Evolutionary conservation across 805 yeast species (phyloP), one percentile per base, ranked within the genome.

Genomic region (Ogataea degrootiae): DNA sequence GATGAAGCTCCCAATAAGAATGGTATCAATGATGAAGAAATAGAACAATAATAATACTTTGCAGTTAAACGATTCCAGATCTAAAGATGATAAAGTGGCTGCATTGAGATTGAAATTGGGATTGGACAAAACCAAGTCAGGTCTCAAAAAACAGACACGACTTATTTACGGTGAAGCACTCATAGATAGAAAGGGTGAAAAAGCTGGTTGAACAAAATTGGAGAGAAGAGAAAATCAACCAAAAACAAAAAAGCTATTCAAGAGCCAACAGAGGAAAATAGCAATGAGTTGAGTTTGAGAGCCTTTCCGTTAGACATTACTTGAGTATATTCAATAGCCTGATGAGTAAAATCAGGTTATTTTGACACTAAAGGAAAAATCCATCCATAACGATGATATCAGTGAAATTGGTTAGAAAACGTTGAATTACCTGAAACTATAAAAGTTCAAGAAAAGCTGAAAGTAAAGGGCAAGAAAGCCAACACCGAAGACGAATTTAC

Each of bases 331-430:
- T 82, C 11, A 53, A 57, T 2, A 57, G 60, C 14, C 53, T 74
- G 1, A 23, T 50, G 4, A 53, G 65, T n/a, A 66, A 68, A 3
- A 68, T n/a, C 69, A 72, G 6, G 77, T 71, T 0, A 68, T 84
- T 3, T 65, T 86, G 44, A 85, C 90, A 0, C 66, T 85, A 43
- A 74, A 79, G 42, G 87, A 82, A 52, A 54, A 61, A n/a, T 62
- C 65, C 19, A 50, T 76, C 15, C 52, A 71, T n/a, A 71, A 60
- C 34, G 71, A 59, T 29, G 60, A 56, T 33, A 75, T 67, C 2
- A 68, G 65, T 26, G 68, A 63, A 52, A 67, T 82, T 31, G 70
- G 29, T 71, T 79, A 44, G 75, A 71, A n/a, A 62, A 55, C 34
- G 46, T 63, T 38, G 55, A 56, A n/a, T 31, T 54, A 37, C 48